These are phyloP conservation scores for Polychytrium aggregatum DNA, from an alignment of 192 early-diverging fungal genomes.

Conservation along the genomic window DNA sequence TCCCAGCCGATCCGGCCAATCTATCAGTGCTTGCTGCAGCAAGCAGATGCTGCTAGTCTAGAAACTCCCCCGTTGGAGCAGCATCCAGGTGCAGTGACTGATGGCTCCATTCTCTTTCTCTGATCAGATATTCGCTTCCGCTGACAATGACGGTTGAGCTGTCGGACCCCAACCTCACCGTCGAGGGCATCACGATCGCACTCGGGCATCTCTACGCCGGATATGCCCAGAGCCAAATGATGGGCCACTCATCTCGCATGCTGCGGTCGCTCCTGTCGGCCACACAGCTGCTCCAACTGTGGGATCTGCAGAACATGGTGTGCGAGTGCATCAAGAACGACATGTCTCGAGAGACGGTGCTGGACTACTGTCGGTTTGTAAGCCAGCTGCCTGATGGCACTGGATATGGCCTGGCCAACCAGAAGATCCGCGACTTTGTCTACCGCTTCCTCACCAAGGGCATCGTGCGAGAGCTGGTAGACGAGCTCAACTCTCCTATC, in stretches of 20 bases:
- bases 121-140: constrained; percentile 1
- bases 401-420: neutral
- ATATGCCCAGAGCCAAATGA: constrained; percentile 16
- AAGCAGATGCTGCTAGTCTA: too few species aligned
- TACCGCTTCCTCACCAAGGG: constrained; percentile 34
- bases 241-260: constrained; percentile 14
- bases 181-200: constrained; percentile 37
- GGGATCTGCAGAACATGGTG: constrained; percentile 24
- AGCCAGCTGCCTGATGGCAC: constrained; percentile 7
- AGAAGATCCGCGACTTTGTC: constrained; percentile 38
- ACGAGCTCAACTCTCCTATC: too few species aligned
- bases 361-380: constrained; percentile 39
- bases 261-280: constrained; percentile 36
- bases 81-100: neutral
- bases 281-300: constrained; percentile 32
- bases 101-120: neutral
- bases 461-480: constrained; percentile 33
- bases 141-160: constrained; percentile 21
- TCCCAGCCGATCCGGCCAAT: too few species aligned
- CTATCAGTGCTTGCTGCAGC: too few species aligned
- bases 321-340: constrained; percentile 34
- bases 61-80: too few species aligned
- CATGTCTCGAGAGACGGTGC: constrained; percentile 21
- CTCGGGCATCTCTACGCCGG: constrained; percentile 42
- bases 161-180: constrained; percentile 37